Percentiles rank a stretch among this genome's conserved stretches.
phyloP scores from a whole-genome alignment of 805 yeast species.

The Pichia phayaonensis region DNA sequence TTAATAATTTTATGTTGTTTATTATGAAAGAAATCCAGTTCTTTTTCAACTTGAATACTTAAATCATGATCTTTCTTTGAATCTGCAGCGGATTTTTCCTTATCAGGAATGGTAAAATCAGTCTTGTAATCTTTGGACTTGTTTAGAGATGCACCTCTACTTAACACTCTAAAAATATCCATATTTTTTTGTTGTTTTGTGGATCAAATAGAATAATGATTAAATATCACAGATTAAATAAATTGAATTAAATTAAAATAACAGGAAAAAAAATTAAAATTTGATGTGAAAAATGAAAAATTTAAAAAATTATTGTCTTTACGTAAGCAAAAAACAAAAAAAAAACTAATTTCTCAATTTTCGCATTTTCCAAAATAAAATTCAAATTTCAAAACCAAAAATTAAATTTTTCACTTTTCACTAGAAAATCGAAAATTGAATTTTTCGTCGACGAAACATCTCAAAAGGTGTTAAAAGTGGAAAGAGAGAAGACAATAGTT shows the following conservation, averaged over 20 bases:
- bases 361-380: too few species aligned
- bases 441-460: neutral
- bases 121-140: slow-evolving; percentile 41
- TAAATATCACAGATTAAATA: too few species aligned
- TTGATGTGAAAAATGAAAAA: neutral
- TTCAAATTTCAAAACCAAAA: too few species aligned
- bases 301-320: neutral
- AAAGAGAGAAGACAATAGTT: neutral
- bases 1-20: slow-evolving; percentile 30
- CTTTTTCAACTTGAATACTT: slow-evolving; percentile 39
- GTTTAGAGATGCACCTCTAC: slow-evolving; percentile 79
- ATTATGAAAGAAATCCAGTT: slow-evolving; percentile 76
- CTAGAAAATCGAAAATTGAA: neutral
- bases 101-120: slow-evolving; percentile 32
- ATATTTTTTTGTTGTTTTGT: slow-evolving; percentile 28
- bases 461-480: neutral
- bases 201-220: neutral
- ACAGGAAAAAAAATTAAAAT: neutral
- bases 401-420: neutral
- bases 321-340: neutral
- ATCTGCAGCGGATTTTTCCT: slow-evolving; percentile 15
- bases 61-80: slow-evolving; percentile 33
- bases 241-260: too few species aligned
- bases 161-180: slow-evolving; percentile 84
- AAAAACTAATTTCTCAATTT: neutral